Conservation (phyloP, 768 basidiomycete genomes). For the Lenzites betulinus region DNA sequence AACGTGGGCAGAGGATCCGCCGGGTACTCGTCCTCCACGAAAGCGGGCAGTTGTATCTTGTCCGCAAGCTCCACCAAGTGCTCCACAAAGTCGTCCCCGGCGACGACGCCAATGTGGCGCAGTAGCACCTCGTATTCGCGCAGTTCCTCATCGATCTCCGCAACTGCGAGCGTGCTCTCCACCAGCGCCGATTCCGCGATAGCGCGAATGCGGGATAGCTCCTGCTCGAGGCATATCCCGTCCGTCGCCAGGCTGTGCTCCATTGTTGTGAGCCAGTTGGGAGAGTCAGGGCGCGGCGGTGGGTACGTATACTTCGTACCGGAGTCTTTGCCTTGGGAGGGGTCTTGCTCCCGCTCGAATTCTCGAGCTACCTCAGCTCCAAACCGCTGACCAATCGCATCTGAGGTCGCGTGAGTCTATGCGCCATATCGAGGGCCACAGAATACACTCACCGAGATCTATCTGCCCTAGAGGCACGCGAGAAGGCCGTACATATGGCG, state of each 20-base stretch:
- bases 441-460: background rate
- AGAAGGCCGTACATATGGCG: background rate
- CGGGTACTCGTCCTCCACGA: background rate
- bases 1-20: too few species aligned
- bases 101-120: background rate
- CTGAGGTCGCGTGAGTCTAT: background rate
- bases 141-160: constrained; percentile 3
- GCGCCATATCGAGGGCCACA: background rate
- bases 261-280: constrained; percentile 17
- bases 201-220: background rate
- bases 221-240: background rate
- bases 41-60: background rate
- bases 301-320: constrained; percentile 4
- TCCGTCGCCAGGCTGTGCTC: background rate
- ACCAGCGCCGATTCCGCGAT: background rate
- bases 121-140: background rate
- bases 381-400: background rate
- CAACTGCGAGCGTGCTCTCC: background rate
- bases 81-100: background rate
- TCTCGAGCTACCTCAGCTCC: too few species aligned
- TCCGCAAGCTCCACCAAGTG: background rate
- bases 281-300: background rate
- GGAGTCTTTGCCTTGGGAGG: background rate
- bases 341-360: background rate
- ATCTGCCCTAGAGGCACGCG: background rate